Evolutionary conservation across 1,284 basidiomycete genomes (phyloP).

Genomic region (Rhodotorula sp.): DNA sequence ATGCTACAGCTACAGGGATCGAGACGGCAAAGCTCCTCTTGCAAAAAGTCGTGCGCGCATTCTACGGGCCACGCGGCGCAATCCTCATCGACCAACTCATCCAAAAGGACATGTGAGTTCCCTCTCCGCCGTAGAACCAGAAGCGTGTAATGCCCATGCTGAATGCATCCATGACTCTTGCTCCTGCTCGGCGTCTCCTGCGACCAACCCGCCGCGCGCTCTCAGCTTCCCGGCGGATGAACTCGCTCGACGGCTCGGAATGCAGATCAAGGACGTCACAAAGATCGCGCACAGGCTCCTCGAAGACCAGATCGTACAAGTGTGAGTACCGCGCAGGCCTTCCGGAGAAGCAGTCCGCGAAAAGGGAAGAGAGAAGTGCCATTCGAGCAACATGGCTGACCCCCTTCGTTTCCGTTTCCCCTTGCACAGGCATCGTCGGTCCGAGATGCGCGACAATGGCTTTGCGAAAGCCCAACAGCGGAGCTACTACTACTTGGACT

Average conservation of each 20-base stretch:
- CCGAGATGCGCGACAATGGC: constrained; percentile 73
- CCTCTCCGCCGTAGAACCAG: too few relatives aligned
- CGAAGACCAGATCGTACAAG: constrained; percentile 76
- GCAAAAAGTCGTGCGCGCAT: constrained; percentile 86
- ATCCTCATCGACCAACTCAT: constrained; percentile 91
- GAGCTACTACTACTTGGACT: constrained; percentile 96
- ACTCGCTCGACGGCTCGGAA: constrained; percentile 77
- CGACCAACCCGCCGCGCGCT: constrained; percentile 15
- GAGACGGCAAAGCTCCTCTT: constrained; percentile 58
- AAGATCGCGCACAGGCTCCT: constrained; percentile 84
- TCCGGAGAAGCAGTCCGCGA: not conserved
- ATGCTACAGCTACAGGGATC: constrained; percentile 1
- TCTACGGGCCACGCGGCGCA: constrained; percentile 89
- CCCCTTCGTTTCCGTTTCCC: not conserved
- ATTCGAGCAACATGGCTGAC: too few relatives aligned
- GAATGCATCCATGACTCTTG: not conserved
- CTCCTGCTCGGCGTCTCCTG: constrained; percentile 1
- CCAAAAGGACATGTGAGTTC: constrained; percentile 82
- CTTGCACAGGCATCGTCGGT: constrained; percentile 68
- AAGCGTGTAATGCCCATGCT: not conserved
- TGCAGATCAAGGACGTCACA: constrained; percentile 88
- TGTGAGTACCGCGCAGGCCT: constrained; percentile 56
- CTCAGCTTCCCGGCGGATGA: constrained; percentile 84
- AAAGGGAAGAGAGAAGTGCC: too few relatives aligned
- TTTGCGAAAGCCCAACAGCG: constrained; percentile 73